These are phyloP conservation scores for Scheffersomyces cryptocercus DNA, from an alignment of 1,139 yeast genomes.

Conservation along the genomic window DNA sequence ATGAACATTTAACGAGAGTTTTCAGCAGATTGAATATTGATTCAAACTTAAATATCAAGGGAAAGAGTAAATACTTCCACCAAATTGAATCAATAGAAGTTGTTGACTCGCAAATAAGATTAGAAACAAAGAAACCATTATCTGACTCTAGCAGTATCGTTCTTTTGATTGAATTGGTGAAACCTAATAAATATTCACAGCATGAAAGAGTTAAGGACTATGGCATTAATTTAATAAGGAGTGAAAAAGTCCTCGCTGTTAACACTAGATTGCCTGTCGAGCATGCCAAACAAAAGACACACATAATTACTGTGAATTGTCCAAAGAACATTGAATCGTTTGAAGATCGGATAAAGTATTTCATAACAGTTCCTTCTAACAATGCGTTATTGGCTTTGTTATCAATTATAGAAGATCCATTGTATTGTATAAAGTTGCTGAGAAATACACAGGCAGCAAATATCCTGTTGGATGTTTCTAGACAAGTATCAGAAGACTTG, in stretches of 20 bases:
- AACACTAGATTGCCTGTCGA: background rate
- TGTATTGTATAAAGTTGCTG: too few species aligned
- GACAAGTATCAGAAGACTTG: too few species aligned
- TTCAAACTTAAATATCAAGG: constrained; percentile 21
- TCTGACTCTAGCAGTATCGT: constrained; percentile 5
- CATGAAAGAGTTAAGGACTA: constrained; percentile 19
- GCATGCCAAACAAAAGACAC: background rate
- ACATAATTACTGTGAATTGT: constrained; percentile 5
- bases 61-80: constrained; percentile 32
- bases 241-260: constrained; percentile 14
- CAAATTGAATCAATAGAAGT: constrained; percentile 10
- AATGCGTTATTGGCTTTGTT: background rate
- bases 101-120: background rate
- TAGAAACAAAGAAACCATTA: too few species aligned
- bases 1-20: constrained; percentile 20
- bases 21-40: constrained; percentile 21
- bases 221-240: constrained; percentile 24
- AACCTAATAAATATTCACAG: constrained; percentile 32
- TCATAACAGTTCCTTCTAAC: constrained; percentile 8
- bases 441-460: too few species aligned
- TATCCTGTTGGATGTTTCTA: too few species aligned
- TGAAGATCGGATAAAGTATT: constrained; percentile 9
- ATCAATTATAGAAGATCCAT: too few species aligned
- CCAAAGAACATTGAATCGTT: constrained; percentile 8
- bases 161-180: constrained; percentile 24